Base-by-base conservation (phyloP, 1,139 yeast genomes). In the Suhomyces yuchorum region DNA sequence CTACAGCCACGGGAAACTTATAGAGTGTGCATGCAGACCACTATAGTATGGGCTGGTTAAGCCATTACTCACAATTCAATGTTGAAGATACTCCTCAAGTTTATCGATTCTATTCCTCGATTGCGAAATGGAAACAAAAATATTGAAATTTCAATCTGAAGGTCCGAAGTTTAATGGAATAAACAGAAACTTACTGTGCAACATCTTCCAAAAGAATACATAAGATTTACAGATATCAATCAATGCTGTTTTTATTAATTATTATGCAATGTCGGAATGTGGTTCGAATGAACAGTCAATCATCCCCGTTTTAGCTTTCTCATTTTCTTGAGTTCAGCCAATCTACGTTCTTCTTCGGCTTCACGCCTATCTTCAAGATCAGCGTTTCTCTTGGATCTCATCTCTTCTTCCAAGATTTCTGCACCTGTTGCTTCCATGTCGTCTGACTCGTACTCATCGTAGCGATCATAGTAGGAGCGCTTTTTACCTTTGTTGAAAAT, bases 371-470 rank as follows among this genome's bases (percentile, higher is more conserved):
- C 96, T 60, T 88, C 96, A 40, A 73, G 54, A 56, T 78, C 77
- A 0, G 91, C 96, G 23, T 59, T 63, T 12, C 69, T 72, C 43
- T 83, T 74, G 4, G 96, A 85, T 38, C 80, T 65, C 55, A 71
- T 78, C 65, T 92, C 98, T 61, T 92, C 98, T 46, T 81, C 88
- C 38, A 90, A 70, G 36, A 92, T 82, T 56, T 92, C 97, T 24
- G 84, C 84, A 18, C 97, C 97, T 1, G 95, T 86, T 7, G 97
- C 97, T 62, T 92, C 97, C 97, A 92, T 92, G 60, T 88, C 96
- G 51, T 85, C 89, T 32, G 78, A 77, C 37, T 69, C 73, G 45
- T 84, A 83, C 48, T 83, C 85, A 44, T 78, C 75, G 51, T 75
- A 75, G 37, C 71, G 65, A 33, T 70, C 68, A 52, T 71, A 73